Percentiles rank a stretch among this genome's conserved stretches.
These are phyloP conservation scores for Calonectria henricotiae DNA, from an alignment of 2,329 filamentous ascomycete species.

Conservation along the genomic window DNA sequence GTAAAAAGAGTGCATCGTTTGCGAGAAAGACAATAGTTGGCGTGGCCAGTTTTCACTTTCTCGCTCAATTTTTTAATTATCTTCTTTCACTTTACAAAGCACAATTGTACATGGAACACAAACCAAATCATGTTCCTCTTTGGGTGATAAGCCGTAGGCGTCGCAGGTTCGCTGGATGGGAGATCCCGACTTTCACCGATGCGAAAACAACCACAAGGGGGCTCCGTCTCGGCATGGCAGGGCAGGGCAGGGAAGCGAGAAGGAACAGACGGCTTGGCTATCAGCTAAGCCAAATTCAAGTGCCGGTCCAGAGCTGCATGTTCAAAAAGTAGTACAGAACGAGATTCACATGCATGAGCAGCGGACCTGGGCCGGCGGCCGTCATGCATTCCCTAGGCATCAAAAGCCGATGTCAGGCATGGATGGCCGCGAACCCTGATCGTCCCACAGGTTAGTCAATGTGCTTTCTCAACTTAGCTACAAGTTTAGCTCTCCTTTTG, in stretches of 20 bases:
- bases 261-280: conserved; percentile 28
- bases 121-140: neutral
- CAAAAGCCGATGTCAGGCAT: conserved; percentile 34
- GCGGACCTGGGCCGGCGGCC: conserved; percentile 4
- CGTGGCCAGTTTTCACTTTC: conserved; percentile 1
- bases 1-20: conserved; percentile 13
- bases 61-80: neutral
- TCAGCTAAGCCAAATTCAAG: conserved; percentile 14
- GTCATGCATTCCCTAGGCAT: conserved; percentile 37
- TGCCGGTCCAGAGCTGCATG: conserved; percentile 2
- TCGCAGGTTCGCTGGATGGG: conserved; percentile 25
- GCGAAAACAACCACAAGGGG: conserved; percentile 5
- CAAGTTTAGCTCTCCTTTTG: conserved; percentile 26
- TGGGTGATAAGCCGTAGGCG: conserved; percentile 20
- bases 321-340: conserved; percentile 3
- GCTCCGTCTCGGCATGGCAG: neutral
- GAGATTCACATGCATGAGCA: conserved; percentile 32
- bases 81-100: conserved; percentile 7
- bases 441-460: conserved; percentile 21
- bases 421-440: conserved; percentile 34
- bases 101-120: conserved; percentile 15
- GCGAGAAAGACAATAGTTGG: neutral
- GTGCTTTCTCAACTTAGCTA: conserved; percentile 19
- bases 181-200: conserved; percentile 28
- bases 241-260: conserved; percentile 3